Evolutionary conservation across 2,329 filamentous ascomycete genomes (phyloP), one percentile per base, ranked within the genome.

Genomic region (Dactylellina leptospora): DNA sequence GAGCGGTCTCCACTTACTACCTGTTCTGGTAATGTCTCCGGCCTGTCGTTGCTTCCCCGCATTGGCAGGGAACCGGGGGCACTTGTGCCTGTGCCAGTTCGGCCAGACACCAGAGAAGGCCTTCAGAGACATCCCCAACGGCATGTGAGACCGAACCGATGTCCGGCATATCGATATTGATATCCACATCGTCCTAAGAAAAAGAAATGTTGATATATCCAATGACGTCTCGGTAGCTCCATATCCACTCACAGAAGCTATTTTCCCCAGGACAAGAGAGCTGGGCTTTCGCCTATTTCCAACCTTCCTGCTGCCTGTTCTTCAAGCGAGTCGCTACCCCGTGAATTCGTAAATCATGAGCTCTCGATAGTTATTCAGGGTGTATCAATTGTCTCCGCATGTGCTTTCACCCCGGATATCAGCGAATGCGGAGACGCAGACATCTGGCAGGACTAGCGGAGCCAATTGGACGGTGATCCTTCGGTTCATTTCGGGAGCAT

Each of bases 81-180:
- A 30, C 28, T 25, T 38, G 40, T 36, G 59, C 38, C 23, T 36
- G 23, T 33, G 40, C 51, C 51, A 56, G 53, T 56, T 66, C 61
- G 61, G 61, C 44, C 51, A 44, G 18, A 44, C 25, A 48, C 6
- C 51, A 51, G 51, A 66, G 61, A 66, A 16, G 18, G n/a, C n/a
- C n/a, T n/a, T n/a, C 30, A 36, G 30, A 9, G 48, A 53, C 45
- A 58, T 51, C 38, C 55, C 30, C 56, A 70, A 71, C 53, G 23
- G 45, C 66, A 71, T 71, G 66, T 71, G 66, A 71, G 66, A 71
- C 66, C 66, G 66, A 71, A 71, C 38, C 50, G 56, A 61, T 38
- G 36, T 42, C 47, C 22, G 33, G 50, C 42, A 25, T 48, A 45
- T 45, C 16, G 22, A 33, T 18, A 5, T n/a, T 33, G 50, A 61